Base-by-base conservation (phyloP, 108 stramenopile species). In the Mayamaea pseudoterrestris region DNA sequence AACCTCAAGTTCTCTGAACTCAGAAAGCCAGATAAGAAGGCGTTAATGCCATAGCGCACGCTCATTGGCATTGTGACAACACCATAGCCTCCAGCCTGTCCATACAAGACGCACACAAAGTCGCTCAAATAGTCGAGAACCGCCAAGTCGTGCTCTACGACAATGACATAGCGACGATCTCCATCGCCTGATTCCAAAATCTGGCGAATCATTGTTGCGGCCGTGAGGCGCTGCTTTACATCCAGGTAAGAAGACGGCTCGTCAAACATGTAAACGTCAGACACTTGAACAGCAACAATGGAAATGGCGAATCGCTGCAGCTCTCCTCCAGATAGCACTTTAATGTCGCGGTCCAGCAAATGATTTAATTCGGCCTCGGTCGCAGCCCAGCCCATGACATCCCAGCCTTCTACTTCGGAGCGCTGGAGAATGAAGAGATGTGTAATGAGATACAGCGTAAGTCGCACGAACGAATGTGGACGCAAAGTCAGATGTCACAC, bases 201-300 rank as follows among this genome's bases (percentile, higher is more conserved):
- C 53, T 81, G 58, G 13, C 98, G 90, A 60, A 99, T 99, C 74
- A 93, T 90, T 44, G 77, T 71, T 5, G 95, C 96, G 1, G 96
- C 98, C 40, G 90, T 93, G 34, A 99, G 60, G 46, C 98, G 76
- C 61, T 99, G 98, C 68, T 95, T 96, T 14, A 99, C 95, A 71
- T 99, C 98, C 29, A 99, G 73, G 73, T 97, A 99, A 5, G 85
- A 92, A 16, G 90, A 93, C 0, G 98, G 98, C 60, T 99, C 98
- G 63, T 99, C 98, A 70, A 98, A 97, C 95, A 99, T 96, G 80
- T 99, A 99, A 13, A 97, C 96, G 66, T 99, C 95, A 35, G 79
- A 71, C n/a, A 60, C 37, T 55, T 95, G 92, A 6, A 94, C 83
- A 6, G 80, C 81, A 44, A 94, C 91, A 7, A 81, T 79, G 23